Evolutionary conservation across 202 grass and related monocot genomes (phyloP).

Genomic region (Dendrocalamus latiflorus): DNA sequence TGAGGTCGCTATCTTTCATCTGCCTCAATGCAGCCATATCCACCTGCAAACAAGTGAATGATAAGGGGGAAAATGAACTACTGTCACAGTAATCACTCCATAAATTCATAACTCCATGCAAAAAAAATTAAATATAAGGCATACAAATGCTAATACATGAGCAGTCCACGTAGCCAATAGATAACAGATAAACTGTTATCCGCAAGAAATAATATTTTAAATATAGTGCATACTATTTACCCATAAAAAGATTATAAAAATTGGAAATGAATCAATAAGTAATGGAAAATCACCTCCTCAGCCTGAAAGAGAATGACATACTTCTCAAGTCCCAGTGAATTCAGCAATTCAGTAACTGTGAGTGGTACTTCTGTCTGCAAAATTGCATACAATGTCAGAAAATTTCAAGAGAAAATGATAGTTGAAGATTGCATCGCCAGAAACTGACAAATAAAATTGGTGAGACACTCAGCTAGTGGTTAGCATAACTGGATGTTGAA

Average conservation of each 20-base stretch:
- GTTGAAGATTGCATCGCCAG: neutral
- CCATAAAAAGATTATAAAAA: neutral
- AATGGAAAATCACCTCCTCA: slow-evolving; percentile 67
- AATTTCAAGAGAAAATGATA: neutral
- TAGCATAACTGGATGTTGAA: slow-evolving; percentile 1
- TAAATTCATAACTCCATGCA: no score
- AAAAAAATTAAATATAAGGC: no score
- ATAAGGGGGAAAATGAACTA: neutral
- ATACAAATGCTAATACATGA: no score
- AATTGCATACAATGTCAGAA: slow-evolving; percentile 25
- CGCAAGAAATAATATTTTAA: neutral
- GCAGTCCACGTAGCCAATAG: neutral
- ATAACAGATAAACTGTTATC: neutral
- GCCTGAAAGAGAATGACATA: slow-evolving; percentile 79
- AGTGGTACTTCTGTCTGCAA: slow-evolving; percentile 50
- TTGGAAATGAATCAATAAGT: slow-evolving; percentile 8
- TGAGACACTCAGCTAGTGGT: neutral
- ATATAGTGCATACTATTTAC: neutral
- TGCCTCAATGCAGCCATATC: slow-evolving; percentile 86
- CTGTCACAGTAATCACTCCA: neutral
- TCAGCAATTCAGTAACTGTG: slow-evolving; percentile 59
- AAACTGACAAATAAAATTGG: slow-evolving; percentile 9
- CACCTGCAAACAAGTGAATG: slow-evolving; percentile 52
- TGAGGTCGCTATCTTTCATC: slow-evolving; percentile 94
- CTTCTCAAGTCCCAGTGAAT: slow-evolving; percentile 72